Evolutionary conservation across 495 filamentous ascomycete species (phyloP), one percentile per base, ranked within the genome.

Genomic region (Immersiella caudata): DNA sequence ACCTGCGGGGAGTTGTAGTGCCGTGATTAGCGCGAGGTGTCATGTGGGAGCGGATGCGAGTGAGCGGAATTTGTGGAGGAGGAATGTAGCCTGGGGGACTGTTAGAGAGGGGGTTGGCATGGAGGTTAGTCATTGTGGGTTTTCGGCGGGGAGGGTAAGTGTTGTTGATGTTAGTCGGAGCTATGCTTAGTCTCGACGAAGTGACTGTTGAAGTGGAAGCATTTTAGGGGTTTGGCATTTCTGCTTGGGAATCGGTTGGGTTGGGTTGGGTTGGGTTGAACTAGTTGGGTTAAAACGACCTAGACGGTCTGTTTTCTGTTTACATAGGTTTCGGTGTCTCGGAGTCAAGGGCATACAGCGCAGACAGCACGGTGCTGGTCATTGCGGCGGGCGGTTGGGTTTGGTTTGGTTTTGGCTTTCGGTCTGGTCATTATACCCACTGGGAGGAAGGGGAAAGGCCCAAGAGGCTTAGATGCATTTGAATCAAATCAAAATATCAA

Each of bases 1-100:
- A 18, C 68, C 67, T 11, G 78, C 71, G 18, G 80, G 80, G 20
- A 66, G 69, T 26, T 81, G 80, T 60, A 80, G 77, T 57, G 81
- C 79, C 0, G 80, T 83, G 2, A 63, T 83, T 46, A 76, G 75
- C 61, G 77, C 81, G 27, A 64, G 79, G 20, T 82, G 80, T 65
- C 80, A 82, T 33, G 29, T 33, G 29, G 29, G 29, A 51, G 29
- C 24, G 55, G 7, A 14, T 12, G 33, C 61, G 58, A 22, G 40
- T 8, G 56, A 60, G 70, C 29, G 6, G 7, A 64, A 57, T 27
- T 27, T 78, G 18, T 78, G 75, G 77, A 60, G 67, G 40, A 63
- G 68, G 24, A 66, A 68, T 18, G 54, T 82, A 2, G 56, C 68
- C 1, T 83, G 81, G 81, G 81, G 80, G 21, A 79, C 81, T 16